Evolutionary conservation across 2,329 filamentous ascomycete genomes (phyloP).

Genomic region (Penicillium sp.): DNA sequence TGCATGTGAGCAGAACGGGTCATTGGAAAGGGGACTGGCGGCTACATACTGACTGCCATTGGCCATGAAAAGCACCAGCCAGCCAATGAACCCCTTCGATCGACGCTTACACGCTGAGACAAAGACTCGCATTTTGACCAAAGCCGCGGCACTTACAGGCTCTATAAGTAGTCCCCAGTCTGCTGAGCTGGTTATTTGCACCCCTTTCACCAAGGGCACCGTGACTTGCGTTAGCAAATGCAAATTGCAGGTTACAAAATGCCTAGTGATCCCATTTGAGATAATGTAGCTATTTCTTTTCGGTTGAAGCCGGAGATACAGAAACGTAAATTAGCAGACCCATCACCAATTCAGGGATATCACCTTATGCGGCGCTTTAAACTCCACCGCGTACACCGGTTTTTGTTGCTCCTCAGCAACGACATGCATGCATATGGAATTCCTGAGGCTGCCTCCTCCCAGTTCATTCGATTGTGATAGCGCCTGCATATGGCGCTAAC

Average conservation of each 20-base stretch:
- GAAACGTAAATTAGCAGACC: no score
- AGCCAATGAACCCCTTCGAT: background rate
- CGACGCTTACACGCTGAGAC: background rate
- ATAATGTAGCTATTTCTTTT: no score
- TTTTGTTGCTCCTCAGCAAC: constrained; percentile 18
- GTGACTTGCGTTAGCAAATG: no score
- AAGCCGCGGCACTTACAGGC: background rate
- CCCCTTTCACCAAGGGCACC: no score
- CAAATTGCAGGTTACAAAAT: no score
- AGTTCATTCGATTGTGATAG: background rate
- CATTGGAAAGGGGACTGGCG: background rate
- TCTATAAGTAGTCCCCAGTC: background rate
- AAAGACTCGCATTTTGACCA: background rate
- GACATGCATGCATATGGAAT: constrained; percentile 21
- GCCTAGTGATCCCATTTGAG: no score
- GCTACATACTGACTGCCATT: constrained; percentile 4
- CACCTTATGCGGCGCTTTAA: constrained; percentile 29
- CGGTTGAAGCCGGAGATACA: no score
- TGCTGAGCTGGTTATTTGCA: background rate
- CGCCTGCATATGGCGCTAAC: background rate
- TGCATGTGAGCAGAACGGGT: constrained; percentile 2
- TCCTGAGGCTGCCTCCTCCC: constrained; percentile 9
- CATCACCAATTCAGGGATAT: constrained; percentile 23
- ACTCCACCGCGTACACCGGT: constrained; percentile 26
- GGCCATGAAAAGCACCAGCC: constrained; percentile 2